These are phyloP conservation scores for Puccinia polysora DNA, from an alignment of 1,284 basidiomycete genomes.

Conservation along the genomic window DNA sequence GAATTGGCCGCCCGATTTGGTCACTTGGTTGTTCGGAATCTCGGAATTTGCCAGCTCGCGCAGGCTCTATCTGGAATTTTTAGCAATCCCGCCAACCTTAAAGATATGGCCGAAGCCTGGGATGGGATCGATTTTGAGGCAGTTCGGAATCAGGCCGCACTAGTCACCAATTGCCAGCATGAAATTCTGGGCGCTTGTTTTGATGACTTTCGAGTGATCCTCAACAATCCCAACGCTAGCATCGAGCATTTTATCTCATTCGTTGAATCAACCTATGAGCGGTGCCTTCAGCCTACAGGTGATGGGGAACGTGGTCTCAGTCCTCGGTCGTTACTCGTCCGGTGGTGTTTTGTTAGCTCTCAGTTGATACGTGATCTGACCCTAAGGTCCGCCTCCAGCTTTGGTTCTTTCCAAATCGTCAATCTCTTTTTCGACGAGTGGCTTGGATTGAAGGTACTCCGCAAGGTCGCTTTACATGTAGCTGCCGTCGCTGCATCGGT, in stretches of 20 bases:
- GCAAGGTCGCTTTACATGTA: conserved; percentile 75
- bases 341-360: conserved; percentile 84
- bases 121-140: conserved; percentile 79
- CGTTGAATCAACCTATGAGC: conserved; percentile 81
- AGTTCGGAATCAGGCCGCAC: conserved; percentile 78
- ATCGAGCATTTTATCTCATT: conserved; percentile 75
- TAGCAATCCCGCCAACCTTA: conserved; percentile 73
- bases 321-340: conserved; percentile 54
- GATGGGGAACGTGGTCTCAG: conserved; percentile 41
- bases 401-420: conserved; percentile 80
- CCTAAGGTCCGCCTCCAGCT: conserved; percentile 78
- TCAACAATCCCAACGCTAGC: conserved; percentile 67
- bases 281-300: conserved; percentile 69
- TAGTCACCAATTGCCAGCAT: conserved; percentile 82
- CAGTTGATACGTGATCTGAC: conserved; percentile 82
- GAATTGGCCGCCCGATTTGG: conserved; percentile 80
- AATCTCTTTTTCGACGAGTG: conserved; percentile 83
- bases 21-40: conserved; percentile 77
- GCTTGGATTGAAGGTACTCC: conserved; percentile 78
- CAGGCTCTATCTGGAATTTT: conserved; percentile 76
- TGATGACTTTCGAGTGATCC: conserved; percentile 72
- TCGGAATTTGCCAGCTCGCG: conserved; percentile 82
- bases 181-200: conserved; percentile 75
- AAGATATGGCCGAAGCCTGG: conserved; percentile 79
- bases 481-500: conserved; percentile 82